These are phyloP conservation scores for Salix purpurea DNA, from an alignment of 345 rosid species.

Conservation along the genomic window DNA sequence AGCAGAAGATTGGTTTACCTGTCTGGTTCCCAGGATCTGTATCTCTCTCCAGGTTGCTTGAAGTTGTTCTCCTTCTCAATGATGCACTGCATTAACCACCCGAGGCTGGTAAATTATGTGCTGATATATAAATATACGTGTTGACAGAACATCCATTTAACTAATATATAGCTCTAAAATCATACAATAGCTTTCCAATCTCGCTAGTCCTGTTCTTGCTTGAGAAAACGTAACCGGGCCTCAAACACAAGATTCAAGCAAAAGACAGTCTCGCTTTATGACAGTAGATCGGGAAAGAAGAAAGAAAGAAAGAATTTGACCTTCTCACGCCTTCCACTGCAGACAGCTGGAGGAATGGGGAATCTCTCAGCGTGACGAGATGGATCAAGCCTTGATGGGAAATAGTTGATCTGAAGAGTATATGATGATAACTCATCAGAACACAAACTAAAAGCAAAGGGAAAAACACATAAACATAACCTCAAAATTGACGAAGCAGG, in stretches of 20 bases:
- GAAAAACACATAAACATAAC: background rate
- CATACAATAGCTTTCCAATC: background rate
- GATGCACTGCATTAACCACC: conserved; percentile 48
- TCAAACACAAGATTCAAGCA: background rate
- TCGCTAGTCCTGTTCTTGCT: background rate
- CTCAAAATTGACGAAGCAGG: background rate
- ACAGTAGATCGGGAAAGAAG: background rate
- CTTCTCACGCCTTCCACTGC: conserved; percentile 82
- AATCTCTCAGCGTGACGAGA: conserved; percentile 65
- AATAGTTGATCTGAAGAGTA: conserved; percentile 72
- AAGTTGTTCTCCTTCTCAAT: conserved; percentile 87
- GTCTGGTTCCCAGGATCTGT: conserved; percentile 71
- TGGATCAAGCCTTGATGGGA: conserved; percentile 83
- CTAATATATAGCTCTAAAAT: background rate
- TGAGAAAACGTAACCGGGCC: background rate
- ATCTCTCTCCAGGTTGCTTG: conserved; percentile 92
- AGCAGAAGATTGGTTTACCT: conserved; percentile 39
- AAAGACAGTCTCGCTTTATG: background rate
- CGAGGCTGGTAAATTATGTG: conserved; percentile 1
- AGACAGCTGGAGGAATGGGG: conserved; percentile 50
- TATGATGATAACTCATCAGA: background rate
- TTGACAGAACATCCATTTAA: background rate
- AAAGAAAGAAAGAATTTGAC: conserved; percentile 29
- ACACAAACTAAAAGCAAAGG: background rate
- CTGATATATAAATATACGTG: too few species aligned